Percentiles rank a stretch among this genome's conserved stretches.
Conservation (phyloP, 2,329 filamentous ascomycete species). For the Davidsoniella virescens region DNA sequence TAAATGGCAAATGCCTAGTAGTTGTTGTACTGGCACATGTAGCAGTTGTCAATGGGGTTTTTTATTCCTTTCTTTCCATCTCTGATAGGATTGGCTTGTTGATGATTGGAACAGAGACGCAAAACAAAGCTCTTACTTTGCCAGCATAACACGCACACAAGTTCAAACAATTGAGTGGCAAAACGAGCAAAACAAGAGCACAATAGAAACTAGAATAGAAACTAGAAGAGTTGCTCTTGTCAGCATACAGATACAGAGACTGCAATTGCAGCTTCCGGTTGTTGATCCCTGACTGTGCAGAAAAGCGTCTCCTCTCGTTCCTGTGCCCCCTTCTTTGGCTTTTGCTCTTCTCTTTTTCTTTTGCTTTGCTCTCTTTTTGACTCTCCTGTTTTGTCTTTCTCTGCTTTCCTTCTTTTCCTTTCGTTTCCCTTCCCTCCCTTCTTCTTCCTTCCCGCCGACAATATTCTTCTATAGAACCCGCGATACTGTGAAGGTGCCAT, state of each 20-base stretch:
- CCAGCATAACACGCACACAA: neutral
- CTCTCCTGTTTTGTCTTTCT: neutral
- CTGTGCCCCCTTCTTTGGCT: slow-evolving; percentile 6
- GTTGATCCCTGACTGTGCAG: slow-evolving; percentile 7
- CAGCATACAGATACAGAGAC: too few relatives aligned
- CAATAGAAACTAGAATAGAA: neutral
- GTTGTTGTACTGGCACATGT: too few relatives aligned
- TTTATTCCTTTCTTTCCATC: slow-evolving; percentile 5
- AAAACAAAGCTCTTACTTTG: neutral
- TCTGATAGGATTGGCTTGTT: neutral
- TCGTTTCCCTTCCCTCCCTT: neutral
- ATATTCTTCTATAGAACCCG: neutral
- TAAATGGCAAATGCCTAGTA: neutral
- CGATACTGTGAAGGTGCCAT: neutral
- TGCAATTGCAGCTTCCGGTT: neutral
- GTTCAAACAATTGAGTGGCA: neutral
- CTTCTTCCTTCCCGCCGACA: slow-evolving; percentile 1
- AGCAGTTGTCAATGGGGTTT: neutral
- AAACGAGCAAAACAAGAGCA: neutral
- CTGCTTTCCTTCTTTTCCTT: neutral
- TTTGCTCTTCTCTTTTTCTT: slow-evolving; percentile 1
- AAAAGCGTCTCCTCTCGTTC: neutral
- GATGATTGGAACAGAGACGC: neutral
- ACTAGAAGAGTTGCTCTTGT: neutral
- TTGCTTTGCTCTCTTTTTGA: neutral